Base-by-base conservation (phyloP, 75 land plant species). In the Cryptomeria japonica region DNA sequence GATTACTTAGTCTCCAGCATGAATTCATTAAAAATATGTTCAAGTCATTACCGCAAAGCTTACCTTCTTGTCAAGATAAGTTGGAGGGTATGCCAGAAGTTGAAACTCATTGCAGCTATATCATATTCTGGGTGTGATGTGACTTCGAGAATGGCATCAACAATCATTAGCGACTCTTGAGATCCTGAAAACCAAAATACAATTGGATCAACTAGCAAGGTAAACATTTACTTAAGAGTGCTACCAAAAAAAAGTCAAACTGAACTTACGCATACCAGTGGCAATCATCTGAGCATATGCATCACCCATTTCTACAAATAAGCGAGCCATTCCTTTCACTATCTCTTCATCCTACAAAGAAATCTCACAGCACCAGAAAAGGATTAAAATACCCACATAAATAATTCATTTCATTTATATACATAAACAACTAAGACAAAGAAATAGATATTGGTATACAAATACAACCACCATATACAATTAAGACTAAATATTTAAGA, bases 271-370 rank as follows among this genome's bases (percentile, higher is more conserved):
- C 18, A 51, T 97, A 97, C 99, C 99, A 89, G 92, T 93, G 76
- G 98, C 99, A 92, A 97, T 97, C 92, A 96, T 87, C 58, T 94
- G 94, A 80, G 92, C 98, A 89, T 97, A 97, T 22, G 98, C 93
- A 89, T 97, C 99, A 51, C 98, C 99, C 97, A 96, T 94, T 86
- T 97, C 98, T 53, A 98, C 92, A 96, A 97, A 97, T 87, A 96
- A 91, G 39, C 96, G 95, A 76, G 98, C 98, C 90, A 96, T 94
- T 70, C 97, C 98, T 87, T 97, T 97, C 84, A 97, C 91, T 84
- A 92, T 95, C 87, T 97, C 99, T 83, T 96, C 97, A 89, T 96
- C 99, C 99, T 97, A 93, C 80, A 16, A 84, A 55, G 15, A 53
- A 84, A 12, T 0, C 61, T 51, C 61, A 73, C 77, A 73, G 36